Evolutionary conservation across 345 rosid genomes (phyloP).

Genomic region (Camelina hispida): DNA sequence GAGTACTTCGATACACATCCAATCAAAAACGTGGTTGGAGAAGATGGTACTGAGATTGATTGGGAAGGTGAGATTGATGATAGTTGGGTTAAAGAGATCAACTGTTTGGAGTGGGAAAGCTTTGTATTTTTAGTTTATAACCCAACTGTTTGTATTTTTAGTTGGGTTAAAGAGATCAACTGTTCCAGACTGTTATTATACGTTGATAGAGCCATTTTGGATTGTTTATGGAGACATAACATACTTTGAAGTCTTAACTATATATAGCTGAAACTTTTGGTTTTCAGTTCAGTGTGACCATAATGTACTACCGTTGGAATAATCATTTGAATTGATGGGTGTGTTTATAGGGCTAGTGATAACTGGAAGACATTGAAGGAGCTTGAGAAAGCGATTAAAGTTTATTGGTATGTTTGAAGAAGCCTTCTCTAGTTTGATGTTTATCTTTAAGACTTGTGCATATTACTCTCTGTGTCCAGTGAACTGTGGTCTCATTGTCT

Average conservation of each 20-base stretch:
- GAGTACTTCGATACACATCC: too few species aligned
- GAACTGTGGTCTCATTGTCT: neutral
- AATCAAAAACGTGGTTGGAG: too few species aligned
- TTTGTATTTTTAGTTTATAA: too few species aligned
- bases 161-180: too few species aligned
- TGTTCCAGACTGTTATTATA: neutral
- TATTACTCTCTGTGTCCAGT: conserved; percentile 9
- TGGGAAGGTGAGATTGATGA: too few species aligned
- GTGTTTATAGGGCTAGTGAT: conserved; percentile 62
- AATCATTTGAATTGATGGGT: neutral
- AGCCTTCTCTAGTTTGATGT: conserved; percentile 3
- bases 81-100: too few species aligned
- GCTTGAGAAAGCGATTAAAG: conserved; percentile 82
- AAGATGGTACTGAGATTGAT: too few species aligned
- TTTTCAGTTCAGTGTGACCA: conserved; percentile 6
- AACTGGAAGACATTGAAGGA: conserved; percentile 91
- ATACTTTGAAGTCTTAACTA: neutral
- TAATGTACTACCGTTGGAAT: conserved; percentile 1
- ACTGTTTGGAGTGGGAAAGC: too few species aligned
- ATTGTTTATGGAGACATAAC: too few species aligned
- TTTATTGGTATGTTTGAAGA: conserved; percentile 64
- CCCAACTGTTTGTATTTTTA: too few species aligned
- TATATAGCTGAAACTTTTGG: too few species aligned
- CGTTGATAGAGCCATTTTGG: too few species aligned
- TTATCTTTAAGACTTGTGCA: neutral